These are phyloP conservation scores for Canavalia gladiata DNA, from an alignment of 306 rosid species.

Conservation along the genomic window DNA sequence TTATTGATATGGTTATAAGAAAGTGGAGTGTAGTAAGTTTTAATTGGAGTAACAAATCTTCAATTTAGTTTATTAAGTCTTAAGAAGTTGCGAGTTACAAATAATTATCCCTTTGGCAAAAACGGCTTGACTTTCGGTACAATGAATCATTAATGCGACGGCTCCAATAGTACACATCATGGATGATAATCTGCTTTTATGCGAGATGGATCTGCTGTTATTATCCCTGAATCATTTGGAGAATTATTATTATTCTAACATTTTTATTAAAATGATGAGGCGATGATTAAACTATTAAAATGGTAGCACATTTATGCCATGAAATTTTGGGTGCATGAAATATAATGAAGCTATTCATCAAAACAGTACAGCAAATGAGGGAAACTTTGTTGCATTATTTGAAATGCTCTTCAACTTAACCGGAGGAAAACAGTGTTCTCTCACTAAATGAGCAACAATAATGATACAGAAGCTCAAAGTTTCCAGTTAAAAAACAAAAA, in stretches of 20 bases:
- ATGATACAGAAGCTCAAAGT: constrained; percentile 25
- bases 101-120: not conserved
- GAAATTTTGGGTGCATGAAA: not conserved
- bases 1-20: not conserved
- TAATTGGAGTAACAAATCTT: too few species aligned
- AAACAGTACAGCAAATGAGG: not conserved
- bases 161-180: too few species aligned
- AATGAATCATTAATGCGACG: not conserved
- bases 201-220: too few species aligned
- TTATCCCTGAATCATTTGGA: not conserved
- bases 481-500: constrained; percentile 6
- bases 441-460: constrained; percentile 26
- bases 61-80: too few species aligned
- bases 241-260: too few species aligned
- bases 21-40: not conserved
- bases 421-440: not conserved
- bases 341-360: constrained; percentile 1
- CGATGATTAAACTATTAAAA: not conserved
- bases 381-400: not conserved
- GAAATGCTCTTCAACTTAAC: constrained; percentile 19
- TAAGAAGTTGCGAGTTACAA: too few species aligned
- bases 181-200: too few species aligned
- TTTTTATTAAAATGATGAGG: not conserved
- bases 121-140: not conserved
- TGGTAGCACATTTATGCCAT: not conserved